These are phyloP conservation scores for Sporothrix schenckii DNA, from an alignment of 2,329 filamentous ascomycete species.

Conservation along the genomic window DNA sequence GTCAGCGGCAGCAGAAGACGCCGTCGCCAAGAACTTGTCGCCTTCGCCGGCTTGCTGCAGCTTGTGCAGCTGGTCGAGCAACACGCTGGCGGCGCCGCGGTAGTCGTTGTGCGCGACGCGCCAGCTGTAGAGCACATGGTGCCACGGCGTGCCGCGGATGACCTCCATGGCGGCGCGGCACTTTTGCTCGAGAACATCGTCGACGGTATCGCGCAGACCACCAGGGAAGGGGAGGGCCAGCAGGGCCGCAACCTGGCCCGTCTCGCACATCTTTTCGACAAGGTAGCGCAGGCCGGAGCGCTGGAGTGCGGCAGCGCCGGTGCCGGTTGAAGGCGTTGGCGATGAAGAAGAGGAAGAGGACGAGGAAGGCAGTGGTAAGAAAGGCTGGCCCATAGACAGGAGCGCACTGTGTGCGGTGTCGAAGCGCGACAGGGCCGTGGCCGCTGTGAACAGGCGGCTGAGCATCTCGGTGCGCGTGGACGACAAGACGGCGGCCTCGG, in stretches of 20 bases:
- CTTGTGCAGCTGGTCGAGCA: conserved; percentile 66
- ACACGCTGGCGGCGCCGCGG: conserved; percentile 70
- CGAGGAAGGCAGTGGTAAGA: background rate
- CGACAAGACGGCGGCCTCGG: conserved; percentile 24
- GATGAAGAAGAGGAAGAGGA: background rate
- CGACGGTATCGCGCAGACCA: conserved; percentile 74
- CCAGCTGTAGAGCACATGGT: conserved; percentile 90
- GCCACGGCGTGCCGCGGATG: conserved; percentile 69
- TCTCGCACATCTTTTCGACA: conserved; percentile 68
- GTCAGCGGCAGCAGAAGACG: background rate
- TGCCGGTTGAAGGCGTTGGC: conserved; percentile 46
- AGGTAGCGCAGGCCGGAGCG: conserved; percentile 71
- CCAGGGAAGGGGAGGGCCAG: conserved; percentile 74
- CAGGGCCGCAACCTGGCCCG: conserved; percentile 66
- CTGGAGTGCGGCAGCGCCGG: conserved; percentile 61
- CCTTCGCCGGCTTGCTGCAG: conserved; percentile 62
- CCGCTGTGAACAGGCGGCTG: conserved; percentile 79
- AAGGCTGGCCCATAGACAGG: conserved; percentile 60
- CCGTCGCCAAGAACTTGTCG: conserved; percentile 51
- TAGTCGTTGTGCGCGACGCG: conserved; percentile 82
- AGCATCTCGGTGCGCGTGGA: conserved; percentile 68
- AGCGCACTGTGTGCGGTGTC: conserved; percentile 81
- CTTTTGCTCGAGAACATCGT: conserved; percentile 73
- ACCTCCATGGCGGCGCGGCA: conserved; percentile 60
- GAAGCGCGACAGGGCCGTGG: conserved; percentile 77